Percentiles rank a stretch among this genome's conserved stretches.
Evolutionary conservation across 371 early-diverging fungal genomes (phyloP).

Genomic region (Mortierella sp.): DNA sequence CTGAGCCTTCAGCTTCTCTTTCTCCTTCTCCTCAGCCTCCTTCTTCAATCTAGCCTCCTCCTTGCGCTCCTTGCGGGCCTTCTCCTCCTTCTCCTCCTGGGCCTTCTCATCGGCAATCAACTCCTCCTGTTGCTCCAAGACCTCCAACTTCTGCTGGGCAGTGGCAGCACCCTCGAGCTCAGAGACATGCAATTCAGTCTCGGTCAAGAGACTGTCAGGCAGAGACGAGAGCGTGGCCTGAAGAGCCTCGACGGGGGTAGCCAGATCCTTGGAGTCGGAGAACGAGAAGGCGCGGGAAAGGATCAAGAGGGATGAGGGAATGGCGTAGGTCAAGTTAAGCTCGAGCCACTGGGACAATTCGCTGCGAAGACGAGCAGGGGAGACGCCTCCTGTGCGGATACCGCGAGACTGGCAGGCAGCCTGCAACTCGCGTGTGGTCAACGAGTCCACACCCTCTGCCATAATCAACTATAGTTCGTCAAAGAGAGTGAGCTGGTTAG

Average conservation of each 20-base stretch:
- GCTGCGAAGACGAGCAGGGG: slow-evolving; percentile 87
- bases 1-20: slow-evolving; percentile 39
- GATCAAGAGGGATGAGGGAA: slow-evolving; percentile 94
- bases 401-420: slow-evolving; percentile 93
- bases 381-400: slow-evolving; percentile 88
- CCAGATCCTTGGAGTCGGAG: slow-evolving; percentile 75
- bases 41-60: slow-evolving; percentile 63
- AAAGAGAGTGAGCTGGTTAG: not conserved
- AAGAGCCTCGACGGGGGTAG: slow-evolving; percentile 81
- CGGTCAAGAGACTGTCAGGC: slow-evolving; percentile 92
- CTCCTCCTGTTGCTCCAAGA: slow-evolving; percentile 95
- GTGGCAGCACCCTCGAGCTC: slow-evolving; percentile 92
- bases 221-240: slow-evolving; percentile 94
- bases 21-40: slow-evolving; percentile 52
- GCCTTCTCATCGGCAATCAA: slow-evolving; percentile 92
- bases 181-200: slow-evolving; percentile 89
- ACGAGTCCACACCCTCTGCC: slow-evolving; percentile 89
- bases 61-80: slow-evolving; percentile 66
- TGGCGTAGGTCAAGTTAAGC: slow-evolving; percentile 89
- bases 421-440: slow-evolving; percentile 90
- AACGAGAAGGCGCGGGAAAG: slow-evolving; percentile 92
- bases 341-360: slow-evolving; percentile 96
- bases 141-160: slow-evolving; percentile 93
- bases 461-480: slow-evolving; percentile 72
- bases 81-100: slow-evolving; percentile 72